These are phyloP conservation scores for Euryodendron excelsum DNA, from an alignment of 148 eudicot species.

Conservation along the genomic window DNA sequence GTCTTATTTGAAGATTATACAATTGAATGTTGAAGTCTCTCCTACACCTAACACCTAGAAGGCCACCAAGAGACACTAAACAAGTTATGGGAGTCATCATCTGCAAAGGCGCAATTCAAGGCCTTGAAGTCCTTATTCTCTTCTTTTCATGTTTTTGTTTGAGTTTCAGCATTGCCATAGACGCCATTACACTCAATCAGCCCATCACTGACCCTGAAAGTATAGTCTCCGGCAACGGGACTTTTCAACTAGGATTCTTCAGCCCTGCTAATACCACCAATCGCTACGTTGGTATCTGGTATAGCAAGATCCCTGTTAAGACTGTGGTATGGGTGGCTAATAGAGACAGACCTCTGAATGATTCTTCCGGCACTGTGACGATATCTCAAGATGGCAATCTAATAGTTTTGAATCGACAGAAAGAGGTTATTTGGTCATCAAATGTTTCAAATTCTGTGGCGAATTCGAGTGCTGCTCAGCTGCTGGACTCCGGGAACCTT, in stretches of 20 bases:
- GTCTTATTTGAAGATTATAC: no score
- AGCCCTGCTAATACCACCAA: conserved; percentile 31
- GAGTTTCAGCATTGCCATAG: conserved; percentile 11
- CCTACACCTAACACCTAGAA: no score
- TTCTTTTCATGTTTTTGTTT: background rate
- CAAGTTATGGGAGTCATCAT: no score
- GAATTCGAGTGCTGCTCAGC: conserved; percentile 21
- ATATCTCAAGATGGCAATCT: conserved; percentile 42
- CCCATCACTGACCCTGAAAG: conserved; percentile 31
- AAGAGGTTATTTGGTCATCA: conserved; percentile 41
- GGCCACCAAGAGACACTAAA: no score
- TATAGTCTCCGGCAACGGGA: conserved; percentile 30
- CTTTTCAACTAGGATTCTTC: conserved; percentile 44
- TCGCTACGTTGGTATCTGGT: conserved; percentile 52
- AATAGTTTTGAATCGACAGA: conserved; percentile 25
- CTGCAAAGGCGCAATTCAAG: no score
- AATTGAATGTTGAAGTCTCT: no score
- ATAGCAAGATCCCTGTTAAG: conserved; percentile 12
- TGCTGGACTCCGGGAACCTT: conserved; percentile 22
- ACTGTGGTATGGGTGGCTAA: conserved; percentile 44
- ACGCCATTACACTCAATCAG: conserved; percentile 17
- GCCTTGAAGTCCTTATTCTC: background rate
- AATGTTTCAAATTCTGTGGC: conserved; percentile 12
- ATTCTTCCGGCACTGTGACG: conserved; percentile 36
- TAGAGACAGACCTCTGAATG: conserved; percentile 37